Percentiles rank a stretch among this genome's conserved stretches.
Evolutionary conservation across 306 rosid species (phyloP).

Genomic region (Quercus suber): DNA sequence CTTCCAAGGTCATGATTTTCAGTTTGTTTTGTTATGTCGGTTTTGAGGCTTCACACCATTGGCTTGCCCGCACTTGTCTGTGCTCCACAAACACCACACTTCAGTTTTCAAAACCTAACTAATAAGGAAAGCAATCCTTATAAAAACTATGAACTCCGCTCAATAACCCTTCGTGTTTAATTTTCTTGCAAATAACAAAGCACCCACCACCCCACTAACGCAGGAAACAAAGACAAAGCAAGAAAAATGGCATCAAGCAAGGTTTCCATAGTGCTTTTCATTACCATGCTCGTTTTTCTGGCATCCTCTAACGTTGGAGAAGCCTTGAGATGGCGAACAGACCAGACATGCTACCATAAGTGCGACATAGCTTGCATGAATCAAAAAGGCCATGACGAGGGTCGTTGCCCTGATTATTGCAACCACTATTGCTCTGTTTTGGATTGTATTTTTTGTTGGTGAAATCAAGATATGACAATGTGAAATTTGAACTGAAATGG

Average conservation of each 20-base stretch:
- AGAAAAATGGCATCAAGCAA: slow-evolving; percentile 11
- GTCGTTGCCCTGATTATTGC: too few relatives aligned
- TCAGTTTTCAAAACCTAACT: too few relatives aligned
- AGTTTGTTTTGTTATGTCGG: not conserved
- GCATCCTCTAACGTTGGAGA: not conserved
- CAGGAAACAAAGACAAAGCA: not conserved
- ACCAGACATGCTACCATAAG: not conserved
- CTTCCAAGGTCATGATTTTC: too few relatives aligned
- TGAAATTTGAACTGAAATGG: too few relatives aligned
- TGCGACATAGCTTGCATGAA: not conserved
- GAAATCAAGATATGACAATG: not conserved
- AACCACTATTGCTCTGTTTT: too few relatives aligned
- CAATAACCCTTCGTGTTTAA: not conserved
- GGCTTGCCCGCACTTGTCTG: not conserved
- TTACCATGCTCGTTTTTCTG: not conserved
- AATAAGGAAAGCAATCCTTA: not conserved
- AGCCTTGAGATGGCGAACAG: not conserved
- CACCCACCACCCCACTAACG: too few relatives aligned
- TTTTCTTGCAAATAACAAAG: too few relatives aligned
- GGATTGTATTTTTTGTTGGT: not conserved
- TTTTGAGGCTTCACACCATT: not conserved
- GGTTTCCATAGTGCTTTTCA: not conserved
- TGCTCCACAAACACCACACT: not conserved
- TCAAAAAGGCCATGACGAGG: too few relatives aligned
- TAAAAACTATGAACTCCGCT: not conserved